phyloP scores from a whole-genome alignment of 2,329 filamentous ascomycete genomes.

The Calonectria montana region DNA sequence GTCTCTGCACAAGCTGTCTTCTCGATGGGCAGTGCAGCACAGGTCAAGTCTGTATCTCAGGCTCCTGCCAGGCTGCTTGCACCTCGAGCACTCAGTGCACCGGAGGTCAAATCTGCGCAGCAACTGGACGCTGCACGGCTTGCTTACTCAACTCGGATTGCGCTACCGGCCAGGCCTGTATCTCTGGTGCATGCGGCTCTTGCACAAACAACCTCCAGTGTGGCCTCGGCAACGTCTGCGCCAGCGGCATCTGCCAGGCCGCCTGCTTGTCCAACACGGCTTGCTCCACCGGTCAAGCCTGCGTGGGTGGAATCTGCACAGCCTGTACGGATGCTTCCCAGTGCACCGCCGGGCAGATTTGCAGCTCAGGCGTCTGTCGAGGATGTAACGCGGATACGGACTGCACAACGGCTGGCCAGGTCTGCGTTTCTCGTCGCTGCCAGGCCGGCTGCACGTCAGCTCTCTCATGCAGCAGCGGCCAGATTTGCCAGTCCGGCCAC shows the following conservation, averaged over 20 bases:
- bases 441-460: conserved; percentile 9
- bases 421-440: conserved; percentile 15
- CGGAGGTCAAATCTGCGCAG: conserved; percentile 9
- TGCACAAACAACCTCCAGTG: conserved; percentile 20
- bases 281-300: conserved; percentile 9
- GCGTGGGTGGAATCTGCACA: conserved; percentile 5
- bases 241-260: conserved; percentile 14
- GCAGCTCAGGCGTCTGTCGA: conserved; percentile 13
- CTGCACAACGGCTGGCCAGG: conserved; percentile 10
- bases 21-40: conserved; percentile 16
- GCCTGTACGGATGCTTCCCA: conserved; percentile 10
- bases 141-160: conserved; percentile 18
- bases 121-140: conserved; percentile 14
- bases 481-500: conserved; percentile 14
- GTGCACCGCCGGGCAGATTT: conserved; percentile 18
- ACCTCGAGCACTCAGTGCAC: conserved; percentile 3
- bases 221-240: conserved; percentile 25
- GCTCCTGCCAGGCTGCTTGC: conserved; percentile 19
- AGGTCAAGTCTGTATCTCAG: conserved; percentile 22
- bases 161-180: conserved; percentile 9
- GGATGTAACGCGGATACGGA: conserved; percentile 7
- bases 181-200: neutral
- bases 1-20: conserved; percentile 10
- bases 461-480: conserved; percentile 9
- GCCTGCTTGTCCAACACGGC: conserved; percentile 19